Base-by-base conservation (phyloP, 2,329 filamentous ascomycete species). In the Colletotrichum sansevieriae region DNA sequence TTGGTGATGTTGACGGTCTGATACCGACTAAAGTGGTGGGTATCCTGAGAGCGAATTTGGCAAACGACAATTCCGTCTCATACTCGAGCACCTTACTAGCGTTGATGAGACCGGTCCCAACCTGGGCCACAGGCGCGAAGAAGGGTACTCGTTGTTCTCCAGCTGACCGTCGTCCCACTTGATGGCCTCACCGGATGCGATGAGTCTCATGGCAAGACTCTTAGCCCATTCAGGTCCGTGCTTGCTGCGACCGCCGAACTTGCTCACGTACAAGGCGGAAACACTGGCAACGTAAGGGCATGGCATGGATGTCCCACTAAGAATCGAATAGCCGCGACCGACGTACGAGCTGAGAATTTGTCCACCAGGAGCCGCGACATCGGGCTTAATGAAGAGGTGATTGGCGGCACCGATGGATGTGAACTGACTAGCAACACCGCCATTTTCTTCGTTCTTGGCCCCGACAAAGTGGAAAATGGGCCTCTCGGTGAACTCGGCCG, bases 221-320 rank as follows among this genome's bases (percentile, higher is more conserved):
- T 75, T 77, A 25, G 77, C 78, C 13, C 73, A 73, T 72, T 75
- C 63, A 67, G 75, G 29, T 71, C 75, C 37, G 70, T 68, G 64
- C 2, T 76, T 68, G 60, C 76, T 74, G 13, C 82, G 79, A 2
- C 83, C 82, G 2, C 83, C 82, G 60, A 81, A 75, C 18, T 80
- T 73, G 5, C 80, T 70, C 35, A 76, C 73, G 35, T 75, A 77
- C 2, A 78, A 70, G 25, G 76, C 78, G 22, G 3, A 77, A 5
- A 80, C 75, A 4, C 81, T 83, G 12, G 82, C 81, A 7, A 83
- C 76, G 54, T 82, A 81, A 8, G 83, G 82, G 18, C 78, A 78
- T 4, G 82, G 80, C 83, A 85, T 84, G 2, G 81, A 83, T 1
- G 84, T 86, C 43, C 84, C 84, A 51, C 78, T 81, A 29, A 82